Percentiles rank a stretch among this genome's conserved stretches.
Conservation (phyloP, 2,329 filamentous ascomycete genomes). For the Fusarium sp. region DNA sequence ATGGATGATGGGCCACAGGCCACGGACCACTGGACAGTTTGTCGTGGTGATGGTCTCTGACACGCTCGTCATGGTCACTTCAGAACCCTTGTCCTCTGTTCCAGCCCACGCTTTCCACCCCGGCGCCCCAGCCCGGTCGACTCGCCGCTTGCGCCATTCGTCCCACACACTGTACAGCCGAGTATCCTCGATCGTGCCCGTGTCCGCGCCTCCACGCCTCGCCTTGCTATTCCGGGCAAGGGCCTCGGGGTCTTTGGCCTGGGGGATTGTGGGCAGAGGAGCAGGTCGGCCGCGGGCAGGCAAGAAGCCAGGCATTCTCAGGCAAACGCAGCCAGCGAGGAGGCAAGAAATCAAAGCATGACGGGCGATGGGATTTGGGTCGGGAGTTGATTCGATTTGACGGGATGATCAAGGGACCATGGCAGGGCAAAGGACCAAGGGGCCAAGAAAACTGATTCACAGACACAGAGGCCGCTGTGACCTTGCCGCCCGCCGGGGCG, state of each 20-base stretch:
- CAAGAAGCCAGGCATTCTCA: conserved; percentile 17
- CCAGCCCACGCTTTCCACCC: conserved; percentile 40
- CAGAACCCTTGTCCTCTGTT: conserved; percentile 38
- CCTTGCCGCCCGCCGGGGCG: conserved; percentile 22
- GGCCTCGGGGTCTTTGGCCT: conserved; percentile 20
- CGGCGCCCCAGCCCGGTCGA: conserved; percentile 41
- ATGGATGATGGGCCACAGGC: conserved; percentile 21
- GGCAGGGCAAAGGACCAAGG: conserved; percentile 25
- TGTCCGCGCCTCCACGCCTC: conserved; percentile 45
- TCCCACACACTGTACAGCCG: conserved; percentile 48
- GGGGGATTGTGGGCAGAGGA: conserved; percentile 22
- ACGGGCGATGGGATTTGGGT: conserved; percentile 23
- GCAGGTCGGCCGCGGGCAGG: conserved; percentile 2
- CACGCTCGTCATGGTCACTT: conserved; percentile 44
- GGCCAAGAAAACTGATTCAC: conserved; percentile 20
- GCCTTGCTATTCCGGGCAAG: conserved; percentile 41
- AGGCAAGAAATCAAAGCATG: conserved; percentile 30
- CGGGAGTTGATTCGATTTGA: conserved; percentile 32
- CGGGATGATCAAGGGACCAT: conserved; percentile 31
- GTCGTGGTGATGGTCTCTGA: conserved; percentile 32
- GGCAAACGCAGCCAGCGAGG: conserved; percentile 12
- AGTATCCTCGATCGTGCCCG: conserved; percentile 43
- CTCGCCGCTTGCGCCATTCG: conserved; percentile 46
- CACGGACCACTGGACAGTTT: conserved; percentile 27
- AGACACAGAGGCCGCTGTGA: conserved; percentile 22